These are phyloP conservation scores for Pinus tabuliformis DNA, from an alignment of 75 land plant genomes.

Conservation along the genomic window DNA sequence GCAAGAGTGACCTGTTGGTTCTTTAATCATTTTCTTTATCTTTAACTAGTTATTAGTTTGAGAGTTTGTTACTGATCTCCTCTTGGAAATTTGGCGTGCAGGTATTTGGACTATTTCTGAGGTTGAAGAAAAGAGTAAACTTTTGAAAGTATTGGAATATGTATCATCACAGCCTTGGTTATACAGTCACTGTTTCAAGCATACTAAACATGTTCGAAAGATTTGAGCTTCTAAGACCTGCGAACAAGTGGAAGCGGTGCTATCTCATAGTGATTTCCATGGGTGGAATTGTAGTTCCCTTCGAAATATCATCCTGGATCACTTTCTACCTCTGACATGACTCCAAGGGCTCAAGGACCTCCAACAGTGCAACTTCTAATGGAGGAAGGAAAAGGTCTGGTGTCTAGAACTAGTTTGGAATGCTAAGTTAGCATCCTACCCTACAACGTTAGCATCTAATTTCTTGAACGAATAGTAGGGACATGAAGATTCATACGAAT, in stretches of 20 bases:
- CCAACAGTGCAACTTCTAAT: too few relatives aligned
- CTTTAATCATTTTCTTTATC: too few relatives aligned
- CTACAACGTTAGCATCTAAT: too few relatives aligned
- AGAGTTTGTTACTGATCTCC: too few relatives aligned
- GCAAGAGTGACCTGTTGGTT: too few relatives aligned
- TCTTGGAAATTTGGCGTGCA: conserved; percentile 7
- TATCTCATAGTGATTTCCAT: conserved; percentile 28
- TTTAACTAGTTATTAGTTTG: too few relatives aligned
- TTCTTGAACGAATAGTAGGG: too few relatives aligned
- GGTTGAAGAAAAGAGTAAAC: conserved; percentile 58
- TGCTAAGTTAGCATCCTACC: too few relatives aligned
- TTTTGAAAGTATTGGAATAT: conserved; percentile 40
- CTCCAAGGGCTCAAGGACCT: too few relatives aligned
- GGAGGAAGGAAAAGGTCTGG: too few relatives aligned
- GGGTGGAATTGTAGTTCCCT: conserved; percentile 17
- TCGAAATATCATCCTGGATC: conserved; percentile 51
- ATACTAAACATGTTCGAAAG: conserved; percentile 62
- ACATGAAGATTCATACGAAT: neutral
- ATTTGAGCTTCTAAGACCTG: conserved; percentile 32
- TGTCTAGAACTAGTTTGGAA: neutral
- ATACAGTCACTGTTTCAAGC: conserved; percentile 22
- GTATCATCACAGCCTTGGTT: conserved; percentile 47
- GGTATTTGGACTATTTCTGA: conserved; percentile 41
- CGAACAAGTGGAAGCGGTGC: conserved; percentile 25
- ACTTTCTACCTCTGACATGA: neutral